phyloP scores from a whole-genome alignment of 2,329 filamentous ascomycete genomes.

The Neurospora sp. region DNA sequence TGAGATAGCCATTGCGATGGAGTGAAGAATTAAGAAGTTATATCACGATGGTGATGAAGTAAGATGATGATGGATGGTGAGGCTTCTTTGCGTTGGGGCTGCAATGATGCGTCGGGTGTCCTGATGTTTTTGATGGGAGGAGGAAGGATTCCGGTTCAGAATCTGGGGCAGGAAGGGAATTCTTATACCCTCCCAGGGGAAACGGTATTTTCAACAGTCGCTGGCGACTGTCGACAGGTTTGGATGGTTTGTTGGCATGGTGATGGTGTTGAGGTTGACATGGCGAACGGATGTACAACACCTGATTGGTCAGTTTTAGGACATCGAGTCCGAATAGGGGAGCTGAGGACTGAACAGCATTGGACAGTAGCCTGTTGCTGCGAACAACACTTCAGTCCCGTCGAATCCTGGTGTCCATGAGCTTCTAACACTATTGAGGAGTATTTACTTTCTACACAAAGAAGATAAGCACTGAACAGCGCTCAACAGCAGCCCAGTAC shows the following conservation, averaged over 20 bases:
- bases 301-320: background rate
- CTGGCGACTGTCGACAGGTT: background rate
- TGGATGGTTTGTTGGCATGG: background rate
- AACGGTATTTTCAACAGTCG: background rate
- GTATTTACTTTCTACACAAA: background rate
- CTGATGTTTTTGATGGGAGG: background rate
- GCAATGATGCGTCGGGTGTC: background rate
- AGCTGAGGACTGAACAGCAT: background rate
- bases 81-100: background rate
- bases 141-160: background rate
- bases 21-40: background rate
- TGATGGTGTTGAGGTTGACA: background rate
- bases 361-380: background rate
- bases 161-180: background rate
- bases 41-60: background rate
- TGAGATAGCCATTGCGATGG: background rate
- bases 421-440: background rate
- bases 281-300: background rate
- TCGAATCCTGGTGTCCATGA: accelerated
- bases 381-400: background rate
- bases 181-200: background rate
- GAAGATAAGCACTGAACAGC: background rate
- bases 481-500: background rate
- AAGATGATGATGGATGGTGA: background rate
- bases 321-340: background rate